phyloP scores from a whole-genome alignment of 1,139 yeast genomes.

The Candida glucosophila region DNA sequence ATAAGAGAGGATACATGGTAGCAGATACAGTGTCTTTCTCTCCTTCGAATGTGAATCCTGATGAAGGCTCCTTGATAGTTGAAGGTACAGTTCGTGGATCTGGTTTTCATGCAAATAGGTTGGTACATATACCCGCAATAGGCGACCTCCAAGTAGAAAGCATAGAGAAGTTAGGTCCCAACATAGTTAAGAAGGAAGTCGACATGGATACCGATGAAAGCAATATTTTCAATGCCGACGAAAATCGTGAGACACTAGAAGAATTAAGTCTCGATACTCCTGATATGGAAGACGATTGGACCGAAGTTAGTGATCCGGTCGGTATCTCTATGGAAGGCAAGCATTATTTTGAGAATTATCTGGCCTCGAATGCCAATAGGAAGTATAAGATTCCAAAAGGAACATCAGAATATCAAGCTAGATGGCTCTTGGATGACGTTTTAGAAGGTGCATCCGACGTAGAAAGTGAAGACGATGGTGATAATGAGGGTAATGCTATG shows the following conservation, averaged over 20 bases:
- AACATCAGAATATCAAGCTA: conserved; percentile 87
- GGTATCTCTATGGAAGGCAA: conserved; percentile 71
- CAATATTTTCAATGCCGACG: conserved; percentile 36
- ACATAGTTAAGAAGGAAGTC: conserved; percentile 7
- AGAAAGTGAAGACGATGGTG: too few species aligned
- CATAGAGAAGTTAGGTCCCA: conserved; percentile 40
- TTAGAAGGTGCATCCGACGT: conserved; percentile 39
- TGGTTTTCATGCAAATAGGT: conserved; percentile 69
- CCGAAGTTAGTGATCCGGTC: conserved; percentile 37
- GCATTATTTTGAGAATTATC: conserved; percentile 45
- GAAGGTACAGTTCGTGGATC: conserved; percentile 84
- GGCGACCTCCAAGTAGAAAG: conserved; percentile 81
- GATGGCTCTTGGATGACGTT: conserved; percentile 71
- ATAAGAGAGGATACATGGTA: conserved; percentile 75
- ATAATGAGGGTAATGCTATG: conserved; percentile 30
- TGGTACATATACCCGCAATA: conserved; percentile 78
- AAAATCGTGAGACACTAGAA: conserved; percentile 56
- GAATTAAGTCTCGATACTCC: conserved; percentile 55
- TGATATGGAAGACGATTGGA: conserved; percentile 37
- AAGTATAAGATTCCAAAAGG: conserved; percentile 65
- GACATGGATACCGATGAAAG: conserved; percentile 21
- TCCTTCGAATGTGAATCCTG: conserved; percentile 18
- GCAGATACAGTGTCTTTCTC: conserved; percentile 55
- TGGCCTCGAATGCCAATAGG: conserved; percentile 13
- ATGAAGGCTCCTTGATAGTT: conserved; percentile 44